phyloP scores from a whole-genome alignment of 1,139 yeast genomes.

The Meyerozyma carpophila region DNA sequence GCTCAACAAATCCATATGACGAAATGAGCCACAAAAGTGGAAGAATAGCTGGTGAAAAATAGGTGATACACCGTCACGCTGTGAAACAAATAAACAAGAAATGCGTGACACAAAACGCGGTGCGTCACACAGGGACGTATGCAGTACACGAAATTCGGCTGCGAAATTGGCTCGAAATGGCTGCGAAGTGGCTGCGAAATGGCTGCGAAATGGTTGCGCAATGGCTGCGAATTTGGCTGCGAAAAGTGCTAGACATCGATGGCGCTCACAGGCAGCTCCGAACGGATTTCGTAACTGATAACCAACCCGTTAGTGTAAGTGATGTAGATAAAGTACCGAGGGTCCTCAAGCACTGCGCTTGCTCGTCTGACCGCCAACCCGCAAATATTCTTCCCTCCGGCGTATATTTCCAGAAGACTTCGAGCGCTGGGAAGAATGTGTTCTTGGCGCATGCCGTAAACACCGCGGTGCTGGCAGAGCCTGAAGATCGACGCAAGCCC shows the following conservation, averaged over 20 bases:
- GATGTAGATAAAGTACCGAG: slow-evolving; percentile 24
- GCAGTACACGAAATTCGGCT: neutral
- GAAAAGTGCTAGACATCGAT: neutral
- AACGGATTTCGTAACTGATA: slow-evolving; percentile 17
- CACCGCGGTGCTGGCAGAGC: slow-evolving; percentile 50
- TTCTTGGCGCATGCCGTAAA: slow-evolving; percentile 60
- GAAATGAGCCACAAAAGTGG: neutral
- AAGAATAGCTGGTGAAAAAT: neutral
- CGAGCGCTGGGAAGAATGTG: slow-evolving; percentile 43
- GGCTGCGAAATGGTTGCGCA: neutral
- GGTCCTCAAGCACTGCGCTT: slow-evolving; percentile 11
- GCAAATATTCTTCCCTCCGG: slow-evolving; percentile 27
- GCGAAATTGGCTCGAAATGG: neutral
- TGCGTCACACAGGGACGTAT: neutral
- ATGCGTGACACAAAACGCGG: slow-evolving; percentile 2
- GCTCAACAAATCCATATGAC: slow-evolving; percentile 42
- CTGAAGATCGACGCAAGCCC: slow-evolving; percentile 57
- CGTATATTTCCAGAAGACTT: slow-evolving; percentile 19
- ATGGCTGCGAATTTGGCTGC: neutral
- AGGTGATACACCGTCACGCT: neutral
- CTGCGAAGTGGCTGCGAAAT: neutral
- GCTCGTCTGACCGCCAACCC: slow-evolving; percentile 26
- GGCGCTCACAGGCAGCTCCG: neutral
- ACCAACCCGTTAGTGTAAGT: slow-evolving; percentile 31
- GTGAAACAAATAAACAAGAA: slow-evolving; percentile 1